Percentiles rank a stretch among this genome's conserved stretches.
phyloP scores from a whole-genome alignment of 1,139 yeast genomes.

The Blastobotrys malaysiensis region DNA sequence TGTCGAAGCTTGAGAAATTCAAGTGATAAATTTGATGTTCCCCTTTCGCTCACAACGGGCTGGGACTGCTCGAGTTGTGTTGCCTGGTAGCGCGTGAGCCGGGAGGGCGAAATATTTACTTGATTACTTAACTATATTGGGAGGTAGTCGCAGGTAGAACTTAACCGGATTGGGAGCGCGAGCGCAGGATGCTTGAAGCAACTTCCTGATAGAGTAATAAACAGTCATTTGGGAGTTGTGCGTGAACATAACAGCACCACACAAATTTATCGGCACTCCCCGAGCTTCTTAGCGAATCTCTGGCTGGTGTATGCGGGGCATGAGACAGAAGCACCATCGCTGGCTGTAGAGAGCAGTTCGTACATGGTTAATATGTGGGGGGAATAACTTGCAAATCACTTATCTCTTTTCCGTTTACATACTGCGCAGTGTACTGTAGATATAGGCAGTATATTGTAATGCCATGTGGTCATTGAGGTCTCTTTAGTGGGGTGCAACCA shows the following conservation, averaged over 20 bases:
- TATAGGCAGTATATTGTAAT: no score
- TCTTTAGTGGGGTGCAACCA: no score
- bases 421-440: no score
- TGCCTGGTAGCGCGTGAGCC: background rate
- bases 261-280: background rate
- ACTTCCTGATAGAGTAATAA: background rate
- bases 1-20: conserved; percentile 5
- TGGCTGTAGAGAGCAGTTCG: no score
- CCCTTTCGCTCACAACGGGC: background rate
- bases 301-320: no score
- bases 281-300: background rate
- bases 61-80: background rate
- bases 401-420: no score
- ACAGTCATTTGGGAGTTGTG: background rate
- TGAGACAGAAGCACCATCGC: no score
- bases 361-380: no score
- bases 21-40: conserved; percentile 1
- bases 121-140: background rate
- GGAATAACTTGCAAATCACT: no score
- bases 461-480: no score
- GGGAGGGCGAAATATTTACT: background rate
- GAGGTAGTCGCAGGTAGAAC: background rate
- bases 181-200: background rate
- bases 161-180: background rate
- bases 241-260: background rate